Evolutionary conservation across 805 yeast species (phyloP), one percentile per base, ranked within the genome.

Genomic region (Candida incommunis): DNA sequence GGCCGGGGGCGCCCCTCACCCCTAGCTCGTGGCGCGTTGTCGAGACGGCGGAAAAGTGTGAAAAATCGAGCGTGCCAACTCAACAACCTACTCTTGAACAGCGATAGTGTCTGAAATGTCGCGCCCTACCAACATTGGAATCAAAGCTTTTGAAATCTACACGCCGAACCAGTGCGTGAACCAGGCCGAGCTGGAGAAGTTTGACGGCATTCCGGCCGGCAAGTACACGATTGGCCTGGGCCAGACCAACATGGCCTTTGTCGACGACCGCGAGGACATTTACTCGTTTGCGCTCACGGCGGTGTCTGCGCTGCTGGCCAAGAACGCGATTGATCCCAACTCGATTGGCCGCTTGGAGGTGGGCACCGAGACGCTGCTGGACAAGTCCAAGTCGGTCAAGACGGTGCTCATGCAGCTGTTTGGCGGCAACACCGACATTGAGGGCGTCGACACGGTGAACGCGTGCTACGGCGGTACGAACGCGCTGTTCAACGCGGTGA

Each of bases 401-500:
- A 78, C 96, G 29, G 95, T 92, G 37, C 73, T 92, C 65, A 90
- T 87, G 84, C 96, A 88, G 69, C 76, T 92, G 54, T 80, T 92
- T 54, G 86, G 82, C 48, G 90, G 76, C 45, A 92, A 92, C 73
- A 66, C 72, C 56, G 97, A 92, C 60, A 72, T 90, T 56, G 98
- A 92, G 69, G 98, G 98, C 67, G 71, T 92, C 50, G 98, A 92
- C 67, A 87, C 95, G 53, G 64, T 87, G 58, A 92, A 92, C 66
- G 98, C 98, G 25, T 92, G 98, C 71, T 92, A 92, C 66, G 98
- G 98, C 65, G 98, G 97, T 65, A 90, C 97, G 51, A 78, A 80
- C 57, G 97, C 98, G 9, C 75, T 92, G 24, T 80, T 92, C 71
- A 92, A 90, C 70, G 77, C 96, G 13, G 64, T 92, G 58, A 87